A percentile compares a stretch with the other conserved stretches of the same genome.
phyloP scores from a whole-genome alignment of 306 rosid species.

The Sicyos edulis region DNA sequence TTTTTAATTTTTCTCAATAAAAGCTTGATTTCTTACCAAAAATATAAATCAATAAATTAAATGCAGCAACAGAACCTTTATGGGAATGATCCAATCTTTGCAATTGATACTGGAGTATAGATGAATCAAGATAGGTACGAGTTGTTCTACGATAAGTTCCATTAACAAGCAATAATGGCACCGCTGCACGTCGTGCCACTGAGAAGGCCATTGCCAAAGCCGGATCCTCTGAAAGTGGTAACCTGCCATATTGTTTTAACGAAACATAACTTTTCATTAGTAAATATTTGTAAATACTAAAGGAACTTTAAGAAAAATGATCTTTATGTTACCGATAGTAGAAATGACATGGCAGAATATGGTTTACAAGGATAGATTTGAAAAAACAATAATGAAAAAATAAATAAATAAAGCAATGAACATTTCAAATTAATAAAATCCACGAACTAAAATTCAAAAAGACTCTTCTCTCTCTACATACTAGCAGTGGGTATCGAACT shows the following conservation, averaged over 20 bases:
- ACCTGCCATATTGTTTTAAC: constrained; percentile 35
- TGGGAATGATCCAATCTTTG: constrained; percentile 86
- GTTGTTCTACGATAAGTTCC: constrained; percentile 87
- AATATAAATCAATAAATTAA: background rate
- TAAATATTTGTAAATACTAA: constrained; percentile 21
- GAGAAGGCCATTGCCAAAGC: constrained; percentile 98
- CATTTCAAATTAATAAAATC: background rate
- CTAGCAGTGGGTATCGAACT: no score
- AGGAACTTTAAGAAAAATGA: constrained; percentile 9
- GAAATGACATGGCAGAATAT: constrained; percentile 4
- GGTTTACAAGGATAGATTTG: background rate
- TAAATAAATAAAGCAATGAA: background rate
- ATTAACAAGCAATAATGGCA: constrained; percentile 83
- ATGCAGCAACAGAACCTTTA: constrained; percentile 46
- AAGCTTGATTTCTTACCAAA: no score
- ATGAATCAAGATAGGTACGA: constrained; percentile 82
- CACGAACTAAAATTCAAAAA: background rate
- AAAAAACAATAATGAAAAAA: background rate
- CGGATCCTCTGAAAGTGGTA: constrained; percentile 89
- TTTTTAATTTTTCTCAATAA: no score
- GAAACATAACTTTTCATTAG: no score
- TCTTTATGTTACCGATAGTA: constrained; percentile 2
- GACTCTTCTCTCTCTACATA: no score
- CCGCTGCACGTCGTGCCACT: constrained; percentile 90
- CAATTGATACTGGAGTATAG: constrained; percentile 88